Percentiles rank a stretch among this genome's conserved stretches.
phyloP scores from a whole-genome alignment of 2,329 filamentous ascomycete genomes.

The Botrytis hyacinthi region DNA sequence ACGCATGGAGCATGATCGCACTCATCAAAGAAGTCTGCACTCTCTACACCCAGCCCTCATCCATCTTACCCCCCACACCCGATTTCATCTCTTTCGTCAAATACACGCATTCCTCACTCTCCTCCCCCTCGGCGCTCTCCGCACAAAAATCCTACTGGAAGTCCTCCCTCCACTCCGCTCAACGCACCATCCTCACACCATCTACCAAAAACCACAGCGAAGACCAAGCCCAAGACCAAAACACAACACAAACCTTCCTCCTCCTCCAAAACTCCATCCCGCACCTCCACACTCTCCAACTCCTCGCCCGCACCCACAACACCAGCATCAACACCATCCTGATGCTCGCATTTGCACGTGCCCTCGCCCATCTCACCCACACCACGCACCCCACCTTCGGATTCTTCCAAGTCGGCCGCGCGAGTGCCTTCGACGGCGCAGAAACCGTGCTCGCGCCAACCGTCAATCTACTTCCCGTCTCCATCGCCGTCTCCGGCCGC shows the following conservation, averaged over 20 bases:
- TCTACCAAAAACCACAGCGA: no score
- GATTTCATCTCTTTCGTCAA: not conserved
- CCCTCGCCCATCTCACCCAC: not conserved
- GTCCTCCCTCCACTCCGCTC: not conserved
- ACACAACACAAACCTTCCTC: slow-evolving; percentile 2
- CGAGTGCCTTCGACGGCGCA: not conserved
- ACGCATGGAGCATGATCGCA: slow-evolving; percentile 10
- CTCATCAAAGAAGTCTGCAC: not conserved
- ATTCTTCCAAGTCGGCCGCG: slow-evolving; percentile 11
- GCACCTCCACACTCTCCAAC: not conserved
- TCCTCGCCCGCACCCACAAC: not conserved
- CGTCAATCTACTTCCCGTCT: not conserved
- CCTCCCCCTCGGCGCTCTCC: not conserved
- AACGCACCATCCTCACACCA: not conserved
- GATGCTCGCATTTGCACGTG: not conserved
- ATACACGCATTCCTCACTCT: not conserved
- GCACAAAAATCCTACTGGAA: not conserved
- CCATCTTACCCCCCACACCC: not conserved
- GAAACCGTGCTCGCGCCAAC: not conserved
- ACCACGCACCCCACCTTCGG: slow-evolving; percentile 1
- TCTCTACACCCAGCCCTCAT: not conserved
- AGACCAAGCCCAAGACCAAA: not conserved
- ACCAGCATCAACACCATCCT: slow-evolving; percentile 8
- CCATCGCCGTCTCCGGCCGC: not conserved
- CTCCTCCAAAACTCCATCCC: not conserved